Conservation (phyloP, 306 rosid genomes). For the Sicyos edulis region DNA sequence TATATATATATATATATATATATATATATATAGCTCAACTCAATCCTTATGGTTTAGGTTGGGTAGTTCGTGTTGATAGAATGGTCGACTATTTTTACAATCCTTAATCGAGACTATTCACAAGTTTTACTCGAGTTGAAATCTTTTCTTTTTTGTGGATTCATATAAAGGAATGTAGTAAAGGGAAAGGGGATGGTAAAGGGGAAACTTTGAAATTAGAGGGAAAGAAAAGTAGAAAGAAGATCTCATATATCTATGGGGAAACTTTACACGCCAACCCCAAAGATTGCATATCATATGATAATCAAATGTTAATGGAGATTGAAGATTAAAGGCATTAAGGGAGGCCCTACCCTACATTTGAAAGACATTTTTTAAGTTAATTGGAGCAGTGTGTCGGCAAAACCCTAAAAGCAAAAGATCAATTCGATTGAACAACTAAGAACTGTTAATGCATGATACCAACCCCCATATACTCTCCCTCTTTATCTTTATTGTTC, state of each 20-base stretch:
- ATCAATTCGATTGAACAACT: not conserved
- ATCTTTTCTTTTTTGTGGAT: not conserved
- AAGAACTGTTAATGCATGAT: too few relatives aligned
- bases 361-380: not conserved
- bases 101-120: too few relatives aligned
- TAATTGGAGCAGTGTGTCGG: not conserved
- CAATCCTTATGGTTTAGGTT: too few relatives aligned
- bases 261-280: constrained; percentile 15
- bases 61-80: too few relatives aligned
- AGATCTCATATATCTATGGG: not conserved
- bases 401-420: not conserved
- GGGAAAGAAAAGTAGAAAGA: not conserved
- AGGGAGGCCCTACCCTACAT: constrained; percentile 12
- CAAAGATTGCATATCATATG: not conserved
- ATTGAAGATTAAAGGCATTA: too few relatives aligned
- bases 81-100: too few relatives aligned
- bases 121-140: too few relatives aligned
- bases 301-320: not conserved
- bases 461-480: not conserved
- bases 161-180: not conserved
- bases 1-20: too few relatives aligned
- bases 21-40: too few relatives aligned
- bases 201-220: not conserved
- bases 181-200: not conserved
- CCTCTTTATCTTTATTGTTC: too few relatives aligned